phyloP scores from a whole-genome alignment of 208 protist genomes.

The Acanthamoeba triangularis region DNA sequence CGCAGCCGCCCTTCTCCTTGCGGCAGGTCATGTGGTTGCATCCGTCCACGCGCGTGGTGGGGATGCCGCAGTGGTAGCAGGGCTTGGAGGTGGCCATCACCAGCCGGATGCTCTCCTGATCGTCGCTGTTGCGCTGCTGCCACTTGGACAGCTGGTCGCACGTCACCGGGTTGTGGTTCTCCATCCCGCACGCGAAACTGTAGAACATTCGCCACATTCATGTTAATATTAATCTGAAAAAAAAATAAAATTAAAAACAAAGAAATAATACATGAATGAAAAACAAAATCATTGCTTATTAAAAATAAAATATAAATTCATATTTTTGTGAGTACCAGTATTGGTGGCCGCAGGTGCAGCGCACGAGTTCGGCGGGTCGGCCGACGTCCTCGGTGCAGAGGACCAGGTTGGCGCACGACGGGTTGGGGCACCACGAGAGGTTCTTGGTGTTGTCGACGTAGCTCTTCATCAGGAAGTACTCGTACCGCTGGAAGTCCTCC shows the following conservation, averaged over 20 bases:
- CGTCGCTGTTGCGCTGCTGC: conserved; percentile 85
- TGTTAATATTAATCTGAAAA: neutral
- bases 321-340: conserved; percentile 77
- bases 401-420: conserved; percentile 78
- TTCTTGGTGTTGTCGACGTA: conserved; percentile 82
- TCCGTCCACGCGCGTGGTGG: conserved; percentile 80
- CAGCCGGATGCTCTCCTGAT: conserved; percentile 82
- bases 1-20: conserved; percentile 82
- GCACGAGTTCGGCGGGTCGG: conserved; percentile 79
- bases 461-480: conserved; percentile 85
- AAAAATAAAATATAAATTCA: neutral
- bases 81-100: conserved; percentile 85
- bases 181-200: conserved; percentile 83
- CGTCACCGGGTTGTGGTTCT: conserved; percentile 85
- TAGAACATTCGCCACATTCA: neutral
- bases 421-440: conserved; percentile 83
- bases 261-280: neutral
- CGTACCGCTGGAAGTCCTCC: conserved; percentile 78
- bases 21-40: conserved; percentile 89
- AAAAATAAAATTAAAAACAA: neutral
- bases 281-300: neutral
- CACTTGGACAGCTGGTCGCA: conserved; percentile 84
- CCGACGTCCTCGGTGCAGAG: conserved; percentile 72
- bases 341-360: conserved; percentile 83
- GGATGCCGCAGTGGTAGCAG: conserved; percentile 85